Percentiles rank a stretch among this genome's conserved stretches.
These are phyloP conservation scores for Sideroxylon spinosum DNA, from an alignment of 179 eudicot genomes.

Conservation along the genomic window DNA sequence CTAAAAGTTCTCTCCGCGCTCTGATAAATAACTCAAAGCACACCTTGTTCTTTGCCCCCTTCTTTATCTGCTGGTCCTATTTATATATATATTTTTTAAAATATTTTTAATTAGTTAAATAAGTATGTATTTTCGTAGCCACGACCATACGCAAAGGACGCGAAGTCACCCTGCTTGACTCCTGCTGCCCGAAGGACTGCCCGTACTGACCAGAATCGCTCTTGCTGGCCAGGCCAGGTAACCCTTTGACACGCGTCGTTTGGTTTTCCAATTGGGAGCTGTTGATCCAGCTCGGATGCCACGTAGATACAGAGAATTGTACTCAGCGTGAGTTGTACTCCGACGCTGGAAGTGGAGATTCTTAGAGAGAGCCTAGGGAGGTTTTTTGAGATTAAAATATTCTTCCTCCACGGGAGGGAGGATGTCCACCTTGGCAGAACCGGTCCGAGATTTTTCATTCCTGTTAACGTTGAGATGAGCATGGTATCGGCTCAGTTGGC, in stretches of 20 bases:
- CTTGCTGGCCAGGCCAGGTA: background rate
- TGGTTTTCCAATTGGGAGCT: background rate
- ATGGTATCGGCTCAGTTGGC: too few relatives aligned
- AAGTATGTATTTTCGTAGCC: conserved; percentile 7
- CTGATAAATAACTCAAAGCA: conserved; percentile 20
- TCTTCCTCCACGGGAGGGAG: background rate
- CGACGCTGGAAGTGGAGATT: background rate
- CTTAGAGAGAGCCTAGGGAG: too few relatives aligned
- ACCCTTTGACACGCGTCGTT: conserved; percentile 1
- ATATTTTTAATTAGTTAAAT: background rate
- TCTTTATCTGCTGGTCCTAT: conserved; percentile 13
- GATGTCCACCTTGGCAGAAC: background rate
- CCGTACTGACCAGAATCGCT: background rate
- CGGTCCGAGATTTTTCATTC: background rate
- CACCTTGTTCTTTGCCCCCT: conserved; percentile 15
- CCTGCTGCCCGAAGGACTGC: conserved; percentile 9
- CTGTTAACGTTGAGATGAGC: background rate
- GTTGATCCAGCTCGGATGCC: conserved; percentile 28
- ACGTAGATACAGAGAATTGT: conserved; percentile 14
- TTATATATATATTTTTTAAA: background rate
- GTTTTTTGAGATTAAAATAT: background rate
- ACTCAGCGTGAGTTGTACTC: conserved; percentile 33
- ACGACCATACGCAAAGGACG: conserved; percentile 14
- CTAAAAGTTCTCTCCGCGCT: background rate
- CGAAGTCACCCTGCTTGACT: conserved; percentile 7